Percentiles rank a stretch among this genome's conserved stretches.
phyloP scores from a whole-genome alignment of 257 asterid genomes.

The Solanum chmielewskii region DNA sequence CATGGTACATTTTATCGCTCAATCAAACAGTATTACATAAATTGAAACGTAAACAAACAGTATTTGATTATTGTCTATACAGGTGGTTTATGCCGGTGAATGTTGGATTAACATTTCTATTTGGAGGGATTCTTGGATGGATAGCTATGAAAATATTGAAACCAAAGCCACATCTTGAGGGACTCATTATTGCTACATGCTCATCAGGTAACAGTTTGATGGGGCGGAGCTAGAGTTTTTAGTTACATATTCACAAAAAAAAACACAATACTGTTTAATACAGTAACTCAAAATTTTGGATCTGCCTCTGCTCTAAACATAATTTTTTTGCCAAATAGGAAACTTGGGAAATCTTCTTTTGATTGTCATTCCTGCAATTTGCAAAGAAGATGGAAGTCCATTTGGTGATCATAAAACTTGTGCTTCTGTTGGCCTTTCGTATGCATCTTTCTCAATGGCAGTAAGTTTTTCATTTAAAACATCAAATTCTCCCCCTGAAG shows the following conservation, averaged over 20 bases:
- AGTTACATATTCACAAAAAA: background rate
- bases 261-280: background rate
- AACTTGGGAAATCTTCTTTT: conserved; percentile 52
- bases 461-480: conserved; percentile 7
- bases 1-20: conserved; percentile 30
- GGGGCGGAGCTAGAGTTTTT: background rate
- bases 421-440: conserved; percentile 32
- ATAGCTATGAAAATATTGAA: conserved; percentile 52
- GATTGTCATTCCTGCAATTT: conserved; percentile 53
- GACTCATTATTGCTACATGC: conserved; percentile 56
- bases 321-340: conserved; percentile 16
- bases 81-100: conserved; percentile 98
- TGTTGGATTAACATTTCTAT: conserved; percentile 58
- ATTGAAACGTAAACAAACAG: background rate
- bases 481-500: background rate
- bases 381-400: conserved; percentile 46
- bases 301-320: background rate
- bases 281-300: background rate
- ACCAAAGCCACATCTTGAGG: conserved; percentile 59
- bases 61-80: background rate
- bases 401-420: conserved; percentile 43
- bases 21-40: background rate
- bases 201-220: conserved; percentile 44
- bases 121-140: conserved; percentile 81
- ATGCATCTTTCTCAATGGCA: conserved; percentile 67